Conservation (phyloP, 148 eudicot species). For the Rheum nobile region DNA sequence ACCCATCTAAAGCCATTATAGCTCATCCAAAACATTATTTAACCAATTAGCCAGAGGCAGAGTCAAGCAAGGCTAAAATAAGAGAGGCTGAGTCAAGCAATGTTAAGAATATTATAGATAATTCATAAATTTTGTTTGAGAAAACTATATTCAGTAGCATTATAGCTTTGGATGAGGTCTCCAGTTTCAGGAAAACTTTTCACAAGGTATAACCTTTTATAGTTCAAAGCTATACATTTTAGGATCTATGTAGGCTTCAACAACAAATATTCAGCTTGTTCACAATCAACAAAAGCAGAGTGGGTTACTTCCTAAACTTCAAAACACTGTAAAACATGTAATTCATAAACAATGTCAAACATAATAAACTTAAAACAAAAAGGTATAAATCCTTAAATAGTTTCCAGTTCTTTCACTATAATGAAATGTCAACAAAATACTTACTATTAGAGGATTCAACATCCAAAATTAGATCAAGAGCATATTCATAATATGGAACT, state of each 20-base stretch:
- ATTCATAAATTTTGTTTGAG: background rate
- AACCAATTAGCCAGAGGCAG: background rate
- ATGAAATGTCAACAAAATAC: conserved; percentile 2
- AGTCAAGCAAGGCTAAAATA: background rate
- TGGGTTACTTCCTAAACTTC: background rate
- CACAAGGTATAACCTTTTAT: background rate
- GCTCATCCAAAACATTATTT: background rate
- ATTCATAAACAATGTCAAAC: background rate
- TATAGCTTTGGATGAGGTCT: background rate
- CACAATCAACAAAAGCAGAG: background rate
- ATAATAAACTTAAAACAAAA: background rate
- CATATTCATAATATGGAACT: conserved; percentile 63
- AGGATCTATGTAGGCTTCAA: background rate
- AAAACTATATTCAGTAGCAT: background rate
- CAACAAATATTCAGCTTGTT: background rate
- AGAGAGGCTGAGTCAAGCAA: background rate
- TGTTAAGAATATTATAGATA: background rate
- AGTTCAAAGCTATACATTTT: background rate
- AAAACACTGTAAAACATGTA: background rate
- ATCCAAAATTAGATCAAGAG: conserved; percentile 52
- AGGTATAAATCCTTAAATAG: background rate
- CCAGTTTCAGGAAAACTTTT: background rate
- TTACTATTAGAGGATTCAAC: conserved; percentile 66
- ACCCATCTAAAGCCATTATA: background rate
- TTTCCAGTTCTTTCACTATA: background rate